phyloP scores from a whole-genome alignment of 345 rosid genomes.

The Sapria himalayana region DNA sequence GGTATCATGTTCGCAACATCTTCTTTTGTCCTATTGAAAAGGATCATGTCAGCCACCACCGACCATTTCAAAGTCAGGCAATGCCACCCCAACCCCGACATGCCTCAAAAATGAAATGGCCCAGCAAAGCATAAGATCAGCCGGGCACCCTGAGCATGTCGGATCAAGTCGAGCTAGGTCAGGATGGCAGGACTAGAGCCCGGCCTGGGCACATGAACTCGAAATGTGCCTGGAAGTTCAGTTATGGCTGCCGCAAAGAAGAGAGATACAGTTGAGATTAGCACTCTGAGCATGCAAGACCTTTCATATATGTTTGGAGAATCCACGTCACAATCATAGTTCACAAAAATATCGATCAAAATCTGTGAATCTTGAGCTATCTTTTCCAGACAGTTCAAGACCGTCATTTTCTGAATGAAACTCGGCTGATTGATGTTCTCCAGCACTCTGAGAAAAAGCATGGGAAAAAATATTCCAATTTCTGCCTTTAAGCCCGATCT shows the following conservation, averaged over 20 bases:
- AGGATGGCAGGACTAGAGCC: neutral
- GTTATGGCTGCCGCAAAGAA: neutral
- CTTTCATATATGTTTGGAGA: slow-evolving; percentile 90
- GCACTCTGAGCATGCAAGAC: slow-evolving; percentile 17
- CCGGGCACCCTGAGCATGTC: neutral
- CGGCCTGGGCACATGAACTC: neutral
- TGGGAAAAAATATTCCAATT: slow-evolving; percentile 88
- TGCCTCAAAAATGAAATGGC: too few relatives aligned
- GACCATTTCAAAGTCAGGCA: too few relatives aligned
- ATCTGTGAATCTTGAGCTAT: slow-evolving; percentile 58
- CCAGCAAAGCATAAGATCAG: too few relatives aligned
- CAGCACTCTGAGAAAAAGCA: slow-evolving; percentile 85
- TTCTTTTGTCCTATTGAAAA: too few relatives aligned
- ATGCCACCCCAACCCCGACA: too few relatives aligned
- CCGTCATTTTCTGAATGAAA: slow-evolving; percentile 89
- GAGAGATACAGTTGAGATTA: neutral
- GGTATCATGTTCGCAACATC: too few relatives aligned
- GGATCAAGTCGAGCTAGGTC: neutral
- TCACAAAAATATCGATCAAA: slow-evolving; percentile 76
- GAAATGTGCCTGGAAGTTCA: neutral
- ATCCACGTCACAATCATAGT: slow-evolving; percentile 91
- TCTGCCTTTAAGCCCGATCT: slow-evolving; percentile 72
- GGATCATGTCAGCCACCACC: too few relatives aligned
- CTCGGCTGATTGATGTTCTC: slow-evolving; percentile 97
- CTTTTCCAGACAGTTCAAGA: slow-evolving; percentile 65